Evolutionary conservation across 106 monocot species (phyloP), one percentile per base, ranked within the genome.

Genomic region (Apostasia shenzhenica): DNA sequence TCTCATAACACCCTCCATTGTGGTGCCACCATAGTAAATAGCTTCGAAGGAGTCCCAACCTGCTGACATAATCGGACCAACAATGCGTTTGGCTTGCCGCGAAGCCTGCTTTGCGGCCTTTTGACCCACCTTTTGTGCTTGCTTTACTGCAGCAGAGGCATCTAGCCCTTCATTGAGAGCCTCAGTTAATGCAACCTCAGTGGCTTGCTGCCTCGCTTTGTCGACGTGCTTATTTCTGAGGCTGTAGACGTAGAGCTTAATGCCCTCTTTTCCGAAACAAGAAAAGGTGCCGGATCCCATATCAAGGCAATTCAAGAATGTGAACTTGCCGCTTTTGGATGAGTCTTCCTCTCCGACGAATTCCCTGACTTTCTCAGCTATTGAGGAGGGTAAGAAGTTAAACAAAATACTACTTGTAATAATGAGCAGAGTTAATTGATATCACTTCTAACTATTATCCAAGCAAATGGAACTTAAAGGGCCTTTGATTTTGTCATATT

Each of bases 31-130:
- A 44, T 59, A 89, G 70, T 93, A 89, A 52, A 89, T 63, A 9
- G 93, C 89, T 64, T 93, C 93, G 59, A 93, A 93, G 78, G 89
- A 93, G 55, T 93, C 93, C 93, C 93, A 93, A n/a, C 85, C 89
- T 6, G 89, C 89, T 6, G 93, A 93, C 47, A 93, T 72, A 3
- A 93, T 86, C 0, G 93, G 93, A 3, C 93, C 93, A 10, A 81
- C n/a, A n/a, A 89, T 89, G 11, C 93, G 78, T 74, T 93, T 93
- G 60, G 93, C 93, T 67, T 93, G 77, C 40, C 83, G 73, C 2
- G 86, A 58, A 48, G 93, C 93, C 39, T 69, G 42, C 55, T 93
- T 93, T 14, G 89, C 86, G 14, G 93, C 89, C 59, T 93, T 93
- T 14, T 78, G 69, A 37, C 88, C 89, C 6, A 46, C 59, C 56